These are phyloP conservation scores for Pascua guehoae DNA, from an alignment of 1,284 basidiomycete genomes.

Conservation along the genomic window DNA sequence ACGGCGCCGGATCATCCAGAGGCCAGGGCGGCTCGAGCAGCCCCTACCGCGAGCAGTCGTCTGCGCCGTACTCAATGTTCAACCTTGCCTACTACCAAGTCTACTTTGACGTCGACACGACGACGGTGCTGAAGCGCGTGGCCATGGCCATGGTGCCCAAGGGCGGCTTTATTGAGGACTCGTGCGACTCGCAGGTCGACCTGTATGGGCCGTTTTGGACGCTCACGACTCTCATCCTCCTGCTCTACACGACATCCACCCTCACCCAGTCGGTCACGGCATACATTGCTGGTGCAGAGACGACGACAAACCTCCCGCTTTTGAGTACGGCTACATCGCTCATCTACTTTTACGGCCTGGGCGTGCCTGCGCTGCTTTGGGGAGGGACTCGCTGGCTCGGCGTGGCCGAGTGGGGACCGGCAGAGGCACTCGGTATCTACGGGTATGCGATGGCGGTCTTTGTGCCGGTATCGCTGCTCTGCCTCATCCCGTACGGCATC, in stretches of 20 bases:
- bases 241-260: slow-evolving; percentile 84
- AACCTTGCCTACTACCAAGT: slow-evolving; percentile 50
- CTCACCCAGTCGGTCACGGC: slow-evolving; percentile 75
- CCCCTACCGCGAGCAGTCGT: background rate
- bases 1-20: background rate
- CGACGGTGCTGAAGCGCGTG: slow-evolving; percentile 48
- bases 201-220: slow-evolving; percentile 85
- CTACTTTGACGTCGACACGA: slow-evolving; percentile 54
- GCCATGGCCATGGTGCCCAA: slow-evolving; percentile 50
- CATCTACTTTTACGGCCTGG: slow-evolving; percentile 81
- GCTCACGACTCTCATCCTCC: slow-evolving; percentile 83
- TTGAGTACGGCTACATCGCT: slow-evolving; percentile 75
- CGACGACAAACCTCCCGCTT: slow-evolving; percentile 64
- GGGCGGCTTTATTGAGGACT: slow-evolving; percentile 50
- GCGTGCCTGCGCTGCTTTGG: slow-evolving; percentile 65
- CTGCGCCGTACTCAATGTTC: slow-evolving; percentile 46
- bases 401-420: slow-evolving; percentile 76
- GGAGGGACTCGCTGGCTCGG: slow-evolving; percentile 73
- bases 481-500: slow-evolving; percentile 72
- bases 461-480: slow-evolving; percentile 66
- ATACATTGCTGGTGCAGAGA: slow-evolving; percentile 60
- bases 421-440: slow-evolving; percentile 59
- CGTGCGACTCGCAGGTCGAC: slow-evolving; percentile 52
- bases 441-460: slow-evolving; percentile 52
- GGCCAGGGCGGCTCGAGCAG: background rate